Evolutionary conservation across 352 stramenopile species (phyloP), one percentile per base, ranked within the genome.

Genomic region (Phytopythium litorale): DNA sequence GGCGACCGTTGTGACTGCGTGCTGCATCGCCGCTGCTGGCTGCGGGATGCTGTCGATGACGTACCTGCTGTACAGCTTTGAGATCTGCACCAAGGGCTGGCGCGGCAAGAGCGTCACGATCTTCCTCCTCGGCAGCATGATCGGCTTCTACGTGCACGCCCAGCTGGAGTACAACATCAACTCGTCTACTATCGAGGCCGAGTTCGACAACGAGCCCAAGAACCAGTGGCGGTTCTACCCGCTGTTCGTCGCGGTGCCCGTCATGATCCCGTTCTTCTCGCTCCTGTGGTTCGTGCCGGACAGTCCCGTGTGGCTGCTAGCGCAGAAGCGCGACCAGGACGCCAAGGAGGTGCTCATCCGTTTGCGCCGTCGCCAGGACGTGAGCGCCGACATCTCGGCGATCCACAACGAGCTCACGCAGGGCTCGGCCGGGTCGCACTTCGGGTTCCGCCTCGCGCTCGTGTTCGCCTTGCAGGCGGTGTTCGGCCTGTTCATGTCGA

Each of bases 21-120:
- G 73, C 32, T 73, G 72, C 23, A 56, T 94, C 42, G 77, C 75
- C 11, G 68, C 83, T 1, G 72, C 73, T n/a, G 87, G 84, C 7
- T 77, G 63, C 8, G 81, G 77, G 3, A 92, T 94, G 38, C 21
- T 93, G 52, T 64, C 75, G 23, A 89, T 91, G 70, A 91, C 89
- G 62, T 88, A 89, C 25, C 56, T 90, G 52, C 63, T 94, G 23
- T 94, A 87, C 67, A 93, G 84, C 59, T 94, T 76, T 43, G 87
- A 96, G 62, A 96, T 96, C 30, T 96, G 81, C 56, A 94, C 85
- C 18, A 90, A 90, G 62, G 87, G 85, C 28, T 94, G 85, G 84
- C 84, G 80, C n/a, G 85, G 87, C 48, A 96, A 96, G 70, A 88
- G 82, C 43, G 71, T 92, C 7, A 88, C 80, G 9, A 80, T 94